A percentile compares a stretch with the other conserved stretches of the same genome.
phyloP scores from a whole-genome alignment of 257 asterid genomes.

The Parsonsia alboflavescens region DNA sequence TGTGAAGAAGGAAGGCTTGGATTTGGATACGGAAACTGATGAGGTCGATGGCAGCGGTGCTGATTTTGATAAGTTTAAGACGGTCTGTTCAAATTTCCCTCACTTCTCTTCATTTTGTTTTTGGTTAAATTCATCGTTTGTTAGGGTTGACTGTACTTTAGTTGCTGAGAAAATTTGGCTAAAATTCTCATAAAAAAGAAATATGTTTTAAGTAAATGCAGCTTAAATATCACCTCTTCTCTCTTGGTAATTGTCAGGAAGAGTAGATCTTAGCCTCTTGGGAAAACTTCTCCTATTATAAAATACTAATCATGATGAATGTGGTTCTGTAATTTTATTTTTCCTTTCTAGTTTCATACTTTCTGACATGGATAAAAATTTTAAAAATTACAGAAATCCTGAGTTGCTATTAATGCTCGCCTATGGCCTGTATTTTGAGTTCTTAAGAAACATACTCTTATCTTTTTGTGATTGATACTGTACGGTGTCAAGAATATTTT shows the following conservation, averaged over 20 bases:
- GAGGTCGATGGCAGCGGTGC: conserved; percentile 27
- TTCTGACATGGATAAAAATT: not conserved
- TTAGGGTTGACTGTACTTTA: not conserved
- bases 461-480: not conserved
- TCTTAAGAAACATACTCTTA: not conserved
- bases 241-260: not conserved
- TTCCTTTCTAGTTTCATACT: no score
- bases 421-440: not conserved
- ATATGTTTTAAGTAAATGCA: no score
- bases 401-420: not conserved
- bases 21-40: conserved; percentile 43
- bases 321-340: not conserved
- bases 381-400: not conserved
- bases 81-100: conserved; percentile 67
- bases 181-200: not conserved
- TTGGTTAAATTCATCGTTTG: not conserved
- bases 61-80: conserved; percentile 29
- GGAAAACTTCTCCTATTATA: not conserved
- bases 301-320: not conserved
- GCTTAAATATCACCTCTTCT: not conserved
- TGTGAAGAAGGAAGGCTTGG: conserved; percentile 22
- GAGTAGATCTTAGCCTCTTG: not conserved
- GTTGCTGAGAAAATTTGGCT: conserved; percentile 3
- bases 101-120: not conserved
- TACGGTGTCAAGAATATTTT: not conserved